These are phyloP conservation scores for Cucurbita argyrosperma DNA, from an alignment of 306 rosid genomes.

Conservation along the genomic window DNA sequence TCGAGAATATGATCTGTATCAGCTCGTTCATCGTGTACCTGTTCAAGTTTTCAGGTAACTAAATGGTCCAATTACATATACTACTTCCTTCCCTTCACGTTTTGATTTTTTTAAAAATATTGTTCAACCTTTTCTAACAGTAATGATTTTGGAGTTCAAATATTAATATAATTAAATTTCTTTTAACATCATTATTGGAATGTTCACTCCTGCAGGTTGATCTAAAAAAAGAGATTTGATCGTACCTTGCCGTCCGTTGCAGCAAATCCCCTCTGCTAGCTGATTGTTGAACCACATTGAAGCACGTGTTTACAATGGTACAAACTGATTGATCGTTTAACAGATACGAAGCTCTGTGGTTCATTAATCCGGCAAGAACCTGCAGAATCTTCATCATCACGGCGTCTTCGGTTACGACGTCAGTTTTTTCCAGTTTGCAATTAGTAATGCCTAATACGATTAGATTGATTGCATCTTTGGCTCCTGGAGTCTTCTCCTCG, in stretches of 20 bases:
- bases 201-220: too few relatives aligned
- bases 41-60: neutral
- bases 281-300: neutral
- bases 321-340: slow-evolving; percentile 52
- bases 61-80: too few relatives aligned
- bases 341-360: slow-evolving; percentile 41
- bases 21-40: slow-evolving; percentile 76
- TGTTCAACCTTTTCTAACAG: too few relatives aligned
- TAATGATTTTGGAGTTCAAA: too few relatives aligned
- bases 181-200: too few relatives aligned
- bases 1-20: slow-evolving; percentile 45
- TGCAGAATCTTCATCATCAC: slow-evolving; percentile 77
- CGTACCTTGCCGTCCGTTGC: neutral
- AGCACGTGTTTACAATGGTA: slow-evolving; percentile 21
- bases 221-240: too few relatives aligned
- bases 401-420: slow-evolving; percentile 49
- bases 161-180: too few relatives aligned
- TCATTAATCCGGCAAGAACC: slow-evolving; percentile 40
- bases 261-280: neutral
- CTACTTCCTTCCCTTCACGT: too few relatives aligned
- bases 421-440: slow-evolving; percentile 69
- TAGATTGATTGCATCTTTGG: slow-evolving; percentile 37
- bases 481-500: slow-evolving; percentile 49
- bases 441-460: slow-evolving; percentile 37
- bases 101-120: too few relatives aligned